Percentiles rank a stretch among this genome's conserved stretches.
Conservation (phyloP, 306 rosid genomes). For the Lathyrus tuberosus region DNA sequence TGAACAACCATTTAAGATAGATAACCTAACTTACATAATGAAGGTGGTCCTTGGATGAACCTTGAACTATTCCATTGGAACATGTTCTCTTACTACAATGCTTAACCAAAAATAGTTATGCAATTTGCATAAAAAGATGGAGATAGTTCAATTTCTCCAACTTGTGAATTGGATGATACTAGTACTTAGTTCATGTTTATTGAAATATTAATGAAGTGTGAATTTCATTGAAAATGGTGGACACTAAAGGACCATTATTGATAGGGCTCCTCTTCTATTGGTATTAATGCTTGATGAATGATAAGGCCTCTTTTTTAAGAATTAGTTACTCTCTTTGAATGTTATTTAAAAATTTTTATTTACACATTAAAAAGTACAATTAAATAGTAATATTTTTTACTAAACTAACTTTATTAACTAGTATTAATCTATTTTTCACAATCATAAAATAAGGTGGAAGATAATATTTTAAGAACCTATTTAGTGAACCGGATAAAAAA, state of each 20-base stretch:
- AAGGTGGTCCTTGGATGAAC: neutral
- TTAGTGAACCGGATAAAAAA: too few relatives aligned
- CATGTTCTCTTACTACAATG: neutral
- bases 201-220: neutral
- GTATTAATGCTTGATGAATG: too few relatives aligned
- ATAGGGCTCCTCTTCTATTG: neutral
- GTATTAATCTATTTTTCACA: too few relatives aligned
- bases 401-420: too few relatives aligned
- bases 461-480: too few relatives aligned
- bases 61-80: neutral
- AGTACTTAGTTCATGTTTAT: neutral
- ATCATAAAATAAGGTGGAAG: too few relatives aligned
- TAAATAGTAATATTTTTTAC: too few relatives aligned
- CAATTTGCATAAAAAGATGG: neutral
- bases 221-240: neutral
- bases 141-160: neutral
- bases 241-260: neutral
- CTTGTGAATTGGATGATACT: neutral
- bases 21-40: neutral
- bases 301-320: too few relatives aligned
- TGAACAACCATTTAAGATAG: too few relatives aligned
- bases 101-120: neutral
- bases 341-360: too few relatives aligned
- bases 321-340: too few relatives aligned
- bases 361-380: too few relatives aligned